Base-by-base conservation (phyloP, 148 eudicot species). In the Oxyria digyna region DNA sequence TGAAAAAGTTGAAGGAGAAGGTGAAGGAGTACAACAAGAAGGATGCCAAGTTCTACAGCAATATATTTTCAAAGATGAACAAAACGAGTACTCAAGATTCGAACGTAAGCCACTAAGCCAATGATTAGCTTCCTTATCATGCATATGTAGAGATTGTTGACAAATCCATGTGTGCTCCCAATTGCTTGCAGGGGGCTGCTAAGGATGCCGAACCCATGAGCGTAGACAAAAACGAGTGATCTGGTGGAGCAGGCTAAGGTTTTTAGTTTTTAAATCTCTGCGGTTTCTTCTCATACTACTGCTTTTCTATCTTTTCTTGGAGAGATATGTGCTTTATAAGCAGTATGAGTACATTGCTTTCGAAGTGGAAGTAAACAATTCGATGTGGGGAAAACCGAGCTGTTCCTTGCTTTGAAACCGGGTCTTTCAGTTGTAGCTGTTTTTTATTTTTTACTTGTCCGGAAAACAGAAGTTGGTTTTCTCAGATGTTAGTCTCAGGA, bases 21-120 rank as follows among this genome's bases (percentile, higher is more conserved):
- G 64, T 90, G 76, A 94, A 80, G 71, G 99, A 94, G 65, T 78
- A 68, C 76, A 90, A 94, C 69, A 90, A 91, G 75, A 94, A 85
- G 82, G 97, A 90, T 33, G 99, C 99, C 29, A 85, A 90, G 67
- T 83, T 94, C 45, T 90, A 94, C 11, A 87, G 97, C 12, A 94
- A 94, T 64, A 94, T 94, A 85, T 94, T 94, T 73, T 85, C 97
- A 1, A 89, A 85, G 76, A 18, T 87, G 83, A 85, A 42, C 62
- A 85, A 82, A 69, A 17, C 69, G 67, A 76, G 74, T 48, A 11
- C 80, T 23, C 40, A 70, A 13, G 84, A 80, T n/a, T 13, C 74
- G 32, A 77, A 81, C 41, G 85, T 85, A 54, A 80, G 80, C 45
- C 0, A 17, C 1, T 12, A 38, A 10, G 50, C 17, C n/a, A n/a